Conservation (phyloP, 2,329 filamentous ascomycete genomes). For the Ploettnerulaceae sp. region DNA sequence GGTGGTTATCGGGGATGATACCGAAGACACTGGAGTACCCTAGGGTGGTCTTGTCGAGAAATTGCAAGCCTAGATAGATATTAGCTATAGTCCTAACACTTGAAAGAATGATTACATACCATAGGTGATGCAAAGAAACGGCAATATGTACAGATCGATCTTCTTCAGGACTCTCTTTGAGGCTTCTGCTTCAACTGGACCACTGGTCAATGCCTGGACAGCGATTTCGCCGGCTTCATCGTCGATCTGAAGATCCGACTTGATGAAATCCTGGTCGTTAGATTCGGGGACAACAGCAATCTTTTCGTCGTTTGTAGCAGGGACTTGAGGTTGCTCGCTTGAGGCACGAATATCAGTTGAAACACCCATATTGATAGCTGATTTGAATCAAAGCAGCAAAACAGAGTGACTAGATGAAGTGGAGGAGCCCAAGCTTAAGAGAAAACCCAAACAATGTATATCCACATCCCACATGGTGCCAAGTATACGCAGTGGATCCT, state of each 20-base stretch:
- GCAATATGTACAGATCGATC: slow-evolving; percentile 25
- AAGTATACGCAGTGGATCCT: too few species aligned
- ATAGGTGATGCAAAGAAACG: slow-evolving; percentile 23
- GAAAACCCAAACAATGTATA: too few species aligned
- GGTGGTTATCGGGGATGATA: slow-evolving; percentile 39
- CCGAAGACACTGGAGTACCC: slow-evolving; percentile 54
- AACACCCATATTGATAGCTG: slow-evolving; percentile 8
- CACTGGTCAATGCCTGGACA: slow-evolving; percentile 34
- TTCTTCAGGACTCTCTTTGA: slow-evolving; percentile 24
- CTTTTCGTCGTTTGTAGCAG: slow-evolving; percentile 14
- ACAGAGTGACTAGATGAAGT: too few species aligned
- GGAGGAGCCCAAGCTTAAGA: too few species aligned
- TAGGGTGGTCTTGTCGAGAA: slow-evolving; percentile 40
- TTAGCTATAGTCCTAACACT: not conserved
- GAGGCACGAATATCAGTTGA: slow-evolving; percentile 4
- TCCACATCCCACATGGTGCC: too few species aligned
- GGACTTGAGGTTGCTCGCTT: not conserved
- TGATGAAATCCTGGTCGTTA: slow-evolving; percentile 12
- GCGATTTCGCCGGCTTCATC: slow-evolving; percentile 36
- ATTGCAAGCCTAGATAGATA: slow-evolving; percentile 43
- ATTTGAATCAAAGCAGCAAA: too few species aligned
- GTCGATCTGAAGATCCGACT: slow-evolving; percentile 25
- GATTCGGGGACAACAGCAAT: slow-evolving; percentile 2
- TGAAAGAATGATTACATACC: slow-evolving; percentile 25
- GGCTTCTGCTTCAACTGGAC: slow-evolving; percentile 23